These are phyloP conservation scores for Trametes punicea DNA, from an alignment of 768 basidiomycete species.

Conservation along the genomic window DNA sequence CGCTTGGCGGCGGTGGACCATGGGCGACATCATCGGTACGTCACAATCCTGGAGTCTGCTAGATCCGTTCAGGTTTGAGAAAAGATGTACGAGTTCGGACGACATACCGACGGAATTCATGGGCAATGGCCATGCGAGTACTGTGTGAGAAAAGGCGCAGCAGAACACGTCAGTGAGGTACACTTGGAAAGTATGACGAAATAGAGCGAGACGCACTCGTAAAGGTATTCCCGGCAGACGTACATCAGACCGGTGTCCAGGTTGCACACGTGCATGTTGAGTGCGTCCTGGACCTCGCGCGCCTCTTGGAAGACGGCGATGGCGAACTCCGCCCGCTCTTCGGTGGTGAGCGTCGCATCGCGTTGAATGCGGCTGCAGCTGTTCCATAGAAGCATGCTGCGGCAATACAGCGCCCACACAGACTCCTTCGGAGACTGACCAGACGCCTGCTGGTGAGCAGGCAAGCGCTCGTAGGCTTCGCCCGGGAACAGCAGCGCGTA, in stretches of 20 bases:
- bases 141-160: constrained; percentile 35
- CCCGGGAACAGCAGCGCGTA: constrained; percentile 71
- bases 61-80: constrained; percentile 24
- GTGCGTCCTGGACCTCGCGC: constrained; percentile 59
- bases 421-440: constrained; percentile 66
- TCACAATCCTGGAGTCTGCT: constrained; percentile 52
- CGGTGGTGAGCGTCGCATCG: constrained; percentile 39
- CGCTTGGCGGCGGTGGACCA: constrained; percentile 68
- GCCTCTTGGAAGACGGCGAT: constrained; percentile 66
- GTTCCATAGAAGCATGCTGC: constrained; percentile 80
- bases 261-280: constrained; percentile 69
- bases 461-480: constrained; percentile 53
- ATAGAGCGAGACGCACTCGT: constrained; percentile 52
- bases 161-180: constrained; percentile 7
- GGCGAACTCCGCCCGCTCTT: constrained; percentile 57
- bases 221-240: constrained; percentile 65
- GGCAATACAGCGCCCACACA: constrained; percentile 79
- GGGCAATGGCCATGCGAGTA: constrained; percentile 61
- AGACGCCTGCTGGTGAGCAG: constrained; percentile 34
- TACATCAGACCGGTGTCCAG: constrained; percentile 65
- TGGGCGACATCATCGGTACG: constrained; percentile 39
- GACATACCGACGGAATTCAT: constrained; percentile 61
- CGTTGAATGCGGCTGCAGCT: constrained; percentile 53
- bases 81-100: constrained; percentile 9
- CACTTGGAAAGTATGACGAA: background rate